Conservation (phyloP, 805 yeast species). For the Middelhovenomyces tepae region DNA sequence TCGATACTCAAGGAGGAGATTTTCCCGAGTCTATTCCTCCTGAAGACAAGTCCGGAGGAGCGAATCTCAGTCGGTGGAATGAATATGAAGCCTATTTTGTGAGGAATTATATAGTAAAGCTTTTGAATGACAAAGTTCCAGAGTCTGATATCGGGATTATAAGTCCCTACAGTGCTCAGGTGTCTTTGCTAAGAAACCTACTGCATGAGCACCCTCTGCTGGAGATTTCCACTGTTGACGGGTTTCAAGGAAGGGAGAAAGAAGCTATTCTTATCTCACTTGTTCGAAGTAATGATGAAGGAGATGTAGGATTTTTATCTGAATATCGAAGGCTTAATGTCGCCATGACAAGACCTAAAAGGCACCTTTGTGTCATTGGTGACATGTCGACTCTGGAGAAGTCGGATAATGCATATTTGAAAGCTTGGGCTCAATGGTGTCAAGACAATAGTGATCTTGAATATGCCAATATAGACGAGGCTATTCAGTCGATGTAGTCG, state of each 20-base stretch:
- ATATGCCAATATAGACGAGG: background rate
- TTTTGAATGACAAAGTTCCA: constrained; percentile 45
- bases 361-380: constrained; percentile 80
- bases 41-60: constrained; percentile 27
- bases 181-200: constrained; percentile 44
- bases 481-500: no score
- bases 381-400: constrained; percentile 63
- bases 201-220: constrained; percentile 36
- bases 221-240: constrained; percentile 88
- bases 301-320: constrained; percentile 71
- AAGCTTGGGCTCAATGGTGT: constrained; percentile 61
- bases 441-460: constrained; percentile 39
- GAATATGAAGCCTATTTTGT: constrained; percentile 67
- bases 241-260: constrained; percentile 95
- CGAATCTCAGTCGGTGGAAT: constrained; percentile 51
- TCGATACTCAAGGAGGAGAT: constrained; percentile 88
- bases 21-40: constrained; percentile 45
- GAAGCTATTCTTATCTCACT: constrained; percentile 72
- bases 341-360: constrained; percentile 82
- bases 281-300: constrained; percentile 67
- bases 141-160: constrained; percentile 68
- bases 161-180: constrained; percentile 88
- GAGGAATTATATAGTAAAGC: constrained; percentile 41
- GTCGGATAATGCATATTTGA: constrained; percentile 35
- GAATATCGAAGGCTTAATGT: constrained; percentile 82